Base-by-base conservation (phyloP, 148 eudicot genomes). In the Vaccinium darrowii region DNA sequence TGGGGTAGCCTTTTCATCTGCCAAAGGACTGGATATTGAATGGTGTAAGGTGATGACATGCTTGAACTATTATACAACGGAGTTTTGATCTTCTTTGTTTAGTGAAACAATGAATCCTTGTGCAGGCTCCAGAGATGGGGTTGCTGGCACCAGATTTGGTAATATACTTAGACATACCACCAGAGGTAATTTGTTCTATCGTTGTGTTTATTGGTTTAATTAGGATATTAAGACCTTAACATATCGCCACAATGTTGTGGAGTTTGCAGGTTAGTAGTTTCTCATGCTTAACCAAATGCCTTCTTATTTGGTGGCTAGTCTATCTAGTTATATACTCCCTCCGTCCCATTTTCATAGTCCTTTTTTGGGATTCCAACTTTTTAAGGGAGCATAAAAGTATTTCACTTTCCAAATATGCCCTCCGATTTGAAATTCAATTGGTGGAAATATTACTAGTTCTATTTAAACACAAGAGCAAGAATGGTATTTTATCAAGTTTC, bases 1-100 rank as follows among this genome's bases (percentile, higher is more conserved):
- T 23, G 98, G 99, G 83, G 98, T 97, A 81, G 99, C 98, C 2
- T 97, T 97, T 88, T 95, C 99, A 33, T 90, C 98, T 86, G 99
- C 99, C 60, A 97, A 97, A 90, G 99, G 99, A 84, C 93, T 97
- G 78, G 91, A 93, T 87, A 82, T 95, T 75, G 92, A 95, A 25
- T 97, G 99, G 98, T 97, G 99, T 80, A 97, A 97, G 98, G 99
- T 97, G 89, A 84, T 49, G 23, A 36, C 74, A 53, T 75, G 58
- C 57, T 65, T 78, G 33, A 58, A 56, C 15, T 57, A 51, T 75
- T 36, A 74, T 11, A 15, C 50, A 63, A 60, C n/a, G 30, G 36
- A 30, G 63, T 57, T 84, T 51, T 18, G 2, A 6, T n/a, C 71
- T 62, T 58, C 23, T 74, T 56, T 19, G 10, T 13, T 71, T 56